Conservation (phyloP, 371 early-diverging fungal genomes). For the Chytridium lagenaria region DNA sequence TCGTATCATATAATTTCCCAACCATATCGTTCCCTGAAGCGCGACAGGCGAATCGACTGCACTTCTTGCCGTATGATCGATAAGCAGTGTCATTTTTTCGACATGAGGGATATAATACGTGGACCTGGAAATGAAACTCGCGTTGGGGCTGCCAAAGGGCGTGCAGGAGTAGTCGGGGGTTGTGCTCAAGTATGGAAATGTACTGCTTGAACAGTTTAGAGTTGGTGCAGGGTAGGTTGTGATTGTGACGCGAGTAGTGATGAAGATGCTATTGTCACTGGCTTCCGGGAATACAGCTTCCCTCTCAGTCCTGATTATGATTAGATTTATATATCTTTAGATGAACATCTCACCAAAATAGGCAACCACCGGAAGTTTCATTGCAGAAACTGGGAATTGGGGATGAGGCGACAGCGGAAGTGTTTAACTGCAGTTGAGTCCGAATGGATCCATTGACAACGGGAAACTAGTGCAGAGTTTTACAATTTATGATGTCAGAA, state of each 20-base stretch:
- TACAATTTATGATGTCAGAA: not conserved
- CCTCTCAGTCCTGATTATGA: constrained; percentile 18
- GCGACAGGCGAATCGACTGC: constrained; percentile 18
- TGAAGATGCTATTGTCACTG: constrained; percentile 38
- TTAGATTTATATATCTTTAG: not conserved
- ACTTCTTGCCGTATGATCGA: constrained; percentile 64
- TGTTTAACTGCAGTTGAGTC: not conserved
- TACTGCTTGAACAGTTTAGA: constrained; percentile 12
- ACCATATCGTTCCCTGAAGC: constrained; percentile 22
- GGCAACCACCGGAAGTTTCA: not conserved
- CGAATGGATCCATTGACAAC: not conserved
- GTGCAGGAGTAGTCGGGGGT: constrained; percentile 9
- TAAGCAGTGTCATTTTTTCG: constrained; percentile 45
- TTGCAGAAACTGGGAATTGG: not conserved
- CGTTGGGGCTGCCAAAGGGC: too few species aligned
- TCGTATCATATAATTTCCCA: constrained; percentile 19
- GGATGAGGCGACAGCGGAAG: not conserved
- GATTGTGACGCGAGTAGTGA: constrained; percentile 44
- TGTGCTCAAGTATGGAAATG: not conserved
- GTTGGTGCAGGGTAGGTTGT: constrained; percentile 28
- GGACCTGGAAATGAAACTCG: not conserved
- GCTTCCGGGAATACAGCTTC: constrained; percentile 32
- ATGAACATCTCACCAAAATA: not conserved
- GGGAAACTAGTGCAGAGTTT: not conserved
- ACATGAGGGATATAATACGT: constrained; percentile 42